Conservation (phyloP, 768 basidiomycete species). For the Russula griseocarnosa region DNA sequence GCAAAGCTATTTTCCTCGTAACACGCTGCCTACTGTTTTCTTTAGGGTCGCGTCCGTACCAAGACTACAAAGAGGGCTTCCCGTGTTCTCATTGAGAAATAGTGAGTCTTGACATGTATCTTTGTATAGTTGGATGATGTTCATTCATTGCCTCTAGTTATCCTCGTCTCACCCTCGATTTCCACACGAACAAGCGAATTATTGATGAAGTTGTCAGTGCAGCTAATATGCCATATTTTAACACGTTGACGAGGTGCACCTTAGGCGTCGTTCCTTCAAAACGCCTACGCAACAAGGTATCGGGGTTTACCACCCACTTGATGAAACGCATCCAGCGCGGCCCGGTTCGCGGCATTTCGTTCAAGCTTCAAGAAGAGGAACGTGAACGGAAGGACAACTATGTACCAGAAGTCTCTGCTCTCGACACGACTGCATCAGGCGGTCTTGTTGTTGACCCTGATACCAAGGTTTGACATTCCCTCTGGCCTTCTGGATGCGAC, state of each 20-base stretch:
- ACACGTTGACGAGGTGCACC: conserved; percentile 5
- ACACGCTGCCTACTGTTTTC: neutral
- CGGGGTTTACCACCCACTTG: conserved; percentile 98
- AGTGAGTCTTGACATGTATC: conserved; percentile 47
- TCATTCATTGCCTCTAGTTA: conserved; percentile 52
- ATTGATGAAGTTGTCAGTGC: conserved; percentile 90
- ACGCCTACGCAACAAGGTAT: conserved; percentile 98
- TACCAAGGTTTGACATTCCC: conserved; percentile 73
- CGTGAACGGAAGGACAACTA: conserved; percentile 99
- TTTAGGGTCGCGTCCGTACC: conserved; percentile 96
- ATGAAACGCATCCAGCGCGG: conserved; percentile 99
- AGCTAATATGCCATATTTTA: conserved; percentile 14
- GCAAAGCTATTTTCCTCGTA: neutral
- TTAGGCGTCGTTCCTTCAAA: conserved; percentile 95
- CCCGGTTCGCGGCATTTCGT: conserved; percentile 98
- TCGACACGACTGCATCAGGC: conserved; percentile 61
- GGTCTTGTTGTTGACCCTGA: conserved; percentile 87
- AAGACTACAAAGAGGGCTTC: conserved; percentile 99
- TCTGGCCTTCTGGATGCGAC: neutral
- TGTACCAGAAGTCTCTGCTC: conserved; percentile 96
- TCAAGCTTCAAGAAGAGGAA: conserved; percentile 99
- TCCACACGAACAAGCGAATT: conserved; percentile 99
- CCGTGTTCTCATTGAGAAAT: conserved; percentile 98
- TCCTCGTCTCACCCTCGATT: conserved; percentile 97
- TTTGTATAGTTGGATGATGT: neutral